Percentiles rank a stretch among this genome's conserved stretches.
phyloP scores from a whole-genome alignment of 148 eudicot species.

The Rheum nobile region DNA sequence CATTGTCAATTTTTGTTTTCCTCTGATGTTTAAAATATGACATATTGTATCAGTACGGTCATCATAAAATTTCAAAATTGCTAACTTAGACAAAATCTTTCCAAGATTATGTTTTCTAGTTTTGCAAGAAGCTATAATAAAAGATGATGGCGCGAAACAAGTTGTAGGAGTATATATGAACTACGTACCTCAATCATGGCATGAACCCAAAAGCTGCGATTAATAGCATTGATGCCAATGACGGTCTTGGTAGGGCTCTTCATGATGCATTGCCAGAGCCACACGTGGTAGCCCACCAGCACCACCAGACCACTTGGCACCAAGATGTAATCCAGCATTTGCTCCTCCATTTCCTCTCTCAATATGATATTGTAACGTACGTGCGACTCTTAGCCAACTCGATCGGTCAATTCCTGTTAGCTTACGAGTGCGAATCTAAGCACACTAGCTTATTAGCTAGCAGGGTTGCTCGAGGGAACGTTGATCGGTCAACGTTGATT shows the following conservation, averaged over 20 bases:
- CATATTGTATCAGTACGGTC: too few relatives aligned
- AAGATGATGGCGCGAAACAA: too few relatives aligned
- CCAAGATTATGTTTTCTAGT: too few relatives aligned
- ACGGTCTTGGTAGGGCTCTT: conserved; percentile 38
- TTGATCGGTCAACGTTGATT: not conserved
- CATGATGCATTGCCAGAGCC: conserved; percentile 32
- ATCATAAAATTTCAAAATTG: too few relatives aligned
- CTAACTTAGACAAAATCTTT: too few relatives aligned
- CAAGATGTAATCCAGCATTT: conserved; percentile 29
- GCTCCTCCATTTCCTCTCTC: not conserved
- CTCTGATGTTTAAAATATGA: too few relatives aligned
- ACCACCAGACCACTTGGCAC: conserved; percentile 48
- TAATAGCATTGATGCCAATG: conserved; percentile 50
- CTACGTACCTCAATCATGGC: conserved; percentile 52
- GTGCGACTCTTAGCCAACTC: not conserved
- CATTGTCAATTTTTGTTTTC: too few relatives aligned
- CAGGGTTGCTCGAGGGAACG: not conserved
- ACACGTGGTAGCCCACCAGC: conserved; percentile 40
- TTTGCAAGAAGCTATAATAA: too few relatives aligned
- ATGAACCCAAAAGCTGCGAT: conserved; percentile 53
- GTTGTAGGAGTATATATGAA: not conserved
- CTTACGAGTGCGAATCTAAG: not conserved
- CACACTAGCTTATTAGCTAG: too few relatives aligned
- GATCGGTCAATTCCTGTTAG: not conserved
- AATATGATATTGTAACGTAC: too few relatives aligned